phyloP scores from a whole-genome alignment of 805 yeast genomes.

The Spencermartinsiella europaea region DNA sequence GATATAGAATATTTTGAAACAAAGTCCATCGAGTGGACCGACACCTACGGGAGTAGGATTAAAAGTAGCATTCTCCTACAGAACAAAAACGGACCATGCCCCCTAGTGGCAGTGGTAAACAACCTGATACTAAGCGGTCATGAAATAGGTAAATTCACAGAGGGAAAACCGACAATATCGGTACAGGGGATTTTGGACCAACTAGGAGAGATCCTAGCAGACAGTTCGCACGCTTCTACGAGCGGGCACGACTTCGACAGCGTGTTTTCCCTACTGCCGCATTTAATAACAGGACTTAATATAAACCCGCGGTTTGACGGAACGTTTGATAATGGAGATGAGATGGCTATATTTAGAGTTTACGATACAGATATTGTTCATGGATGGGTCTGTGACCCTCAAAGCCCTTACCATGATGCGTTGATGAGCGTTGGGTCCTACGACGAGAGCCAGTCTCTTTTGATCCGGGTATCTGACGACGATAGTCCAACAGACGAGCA shows the following conservation, averaged over 20 bases:
- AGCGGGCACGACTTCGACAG: constrained; percentile 30
- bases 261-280: constrained; percentile 54
- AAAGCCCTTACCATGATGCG: constrained; percentile 29
- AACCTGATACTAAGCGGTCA: constrained; percentile 52
- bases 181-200: constrained; percentile 43
- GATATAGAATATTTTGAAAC: constrained; percentile 33
- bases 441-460: constrained; percentile 55
- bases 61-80: constrained; percentile 52
- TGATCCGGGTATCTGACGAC: constrained; percentile 44
- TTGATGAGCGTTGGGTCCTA: constrained; percentile 41
- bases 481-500: constrained; percentile 18
- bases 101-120: constrained; percentile 72
- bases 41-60: background rate
- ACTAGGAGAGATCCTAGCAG: constrained; percentile 43
- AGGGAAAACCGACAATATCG: constrained; percentile 29
- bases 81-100: constrained; percentile 84
- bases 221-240: constrained; percentile 12
- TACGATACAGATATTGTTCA: constrained; percentile 64
- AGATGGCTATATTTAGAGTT: constrained; percentile 50
- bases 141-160: constrained; percentile 31
- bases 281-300: constrained; percentile 61
- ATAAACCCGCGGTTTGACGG: constrained; percentile 70
- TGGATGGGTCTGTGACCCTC: constrained; percentile 71
- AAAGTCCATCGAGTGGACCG: constrained; percentile 11
- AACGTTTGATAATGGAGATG: constrained; percentile 48